phyloP scores from a whole-genome alignment of 1,284 basidiomycete species.

The Melanopsichium pennsylvanicum region DNA sequence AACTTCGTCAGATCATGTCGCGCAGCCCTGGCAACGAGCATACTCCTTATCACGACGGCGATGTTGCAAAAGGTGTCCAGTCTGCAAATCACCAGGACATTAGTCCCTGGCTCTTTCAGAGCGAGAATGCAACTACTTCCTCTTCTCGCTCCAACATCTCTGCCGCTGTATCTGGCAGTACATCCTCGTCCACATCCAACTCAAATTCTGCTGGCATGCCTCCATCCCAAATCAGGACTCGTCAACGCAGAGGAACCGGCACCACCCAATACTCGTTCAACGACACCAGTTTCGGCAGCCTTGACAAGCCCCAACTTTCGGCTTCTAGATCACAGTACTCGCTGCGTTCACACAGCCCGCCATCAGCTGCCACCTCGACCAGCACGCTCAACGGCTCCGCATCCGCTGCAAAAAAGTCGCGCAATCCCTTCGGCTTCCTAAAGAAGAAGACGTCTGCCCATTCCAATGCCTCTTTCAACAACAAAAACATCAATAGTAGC shows the following conservation, averaged over 20 bases:
- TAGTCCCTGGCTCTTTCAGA: slow-evolving; percentile 52
- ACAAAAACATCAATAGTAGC: no score
- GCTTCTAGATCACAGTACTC: slow-evolving; percentile 35
- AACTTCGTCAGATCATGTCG: slow-evolving; percentile 42
- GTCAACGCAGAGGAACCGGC: slow-evolving; percentile 18
- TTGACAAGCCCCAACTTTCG: slow-evolving; percentile 7
- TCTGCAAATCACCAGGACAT: slow-evolving; percentile 45
- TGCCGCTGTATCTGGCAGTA: background rate
- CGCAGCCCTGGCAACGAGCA: slow-evolving; percentile 3
- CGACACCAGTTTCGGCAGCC: slow-evolving; percentile 19
- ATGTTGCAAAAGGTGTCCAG: slow-evolving; percentile 21
- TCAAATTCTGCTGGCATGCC: slow-evolving; percentile 1
- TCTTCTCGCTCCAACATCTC: slow-evolving; percentile 6
- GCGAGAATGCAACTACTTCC: slow-evolving; percentile 9
- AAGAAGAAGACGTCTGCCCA: slow-evolving; percentile 50
- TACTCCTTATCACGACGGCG: slow-evolving; percentile 6
- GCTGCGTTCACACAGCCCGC: slow-evolving; percentile 39
- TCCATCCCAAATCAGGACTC: slow-evolving; percentile 2
- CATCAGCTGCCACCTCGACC: slow-evolving; percentile 41
- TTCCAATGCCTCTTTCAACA: slow-evolving; percentile 26
- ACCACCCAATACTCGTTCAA: slow-evolving; percentile 8
- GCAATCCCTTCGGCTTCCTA: slow-evolving; percentile 57
- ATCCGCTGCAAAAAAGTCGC: slow-evolving; percentile 33
- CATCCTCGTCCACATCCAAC: background rate
- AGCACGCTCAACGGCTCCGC: slow-evolving; percentile 37